Evolutionary conservation across 164 flowering plant species (phyloP).

Genomic region (Santalum album): DNA sequence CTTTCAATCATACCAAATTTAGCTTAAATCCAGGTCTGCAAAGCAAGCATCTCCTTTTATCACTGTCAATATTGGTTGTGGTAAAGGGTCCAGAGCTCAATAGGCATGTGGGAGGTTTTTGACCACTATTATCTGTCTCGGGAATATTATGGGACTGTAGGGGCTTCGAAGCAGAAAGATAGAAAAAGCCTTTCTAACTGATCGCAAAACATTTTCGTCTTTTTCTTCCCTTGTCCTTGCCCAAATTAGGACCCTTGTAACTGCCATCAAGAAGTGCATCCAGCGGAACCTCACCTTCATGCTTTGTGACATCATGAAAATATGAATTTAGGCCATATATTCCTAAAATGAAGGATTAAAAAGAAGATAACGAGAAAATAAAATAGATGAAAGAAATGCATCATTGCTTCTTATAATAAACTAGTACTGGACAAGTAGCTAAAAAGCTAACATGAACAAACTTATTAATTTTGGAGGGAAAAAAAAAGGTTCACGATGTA

Average conservation of each 20-base stretch:
- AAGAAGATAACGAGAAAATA: not conserved
- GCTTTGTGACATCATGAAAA: slow-evolving; percentile 51
- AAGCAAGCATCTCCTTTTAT: slow-evolving; percentile 19
- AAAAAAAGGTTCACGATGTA: too few species aligned
- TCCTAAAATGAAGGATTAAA: slow-evolving; percentile 37
- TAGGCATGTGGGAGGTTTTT: slow-evolving; percentile 21
- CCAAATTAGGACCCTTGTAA: slow-evolving; percentile 28
- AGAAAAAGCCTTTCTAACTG: slow-evolving; percentile 55
- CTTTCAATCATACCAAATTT: too few species aligned
- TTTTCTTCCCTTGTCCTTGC: slow-evolving; percentile 49
- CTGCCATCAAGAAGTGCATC: slow-evolving; percentile 73
- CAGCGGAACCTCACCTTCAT: slow-evolving; percentile 54
- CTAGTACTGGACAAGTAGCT: too few species aligned
- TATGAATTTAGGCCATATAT: slow-evolving; percentile 69
- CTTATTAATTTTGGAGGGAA: too few species aligned
- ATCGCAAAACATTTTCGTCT: slow-evolving; percentile 38
- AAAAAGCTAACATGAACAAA: too few species aligned
- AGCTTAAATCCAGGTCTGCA: slow-evolving; percentile 15
- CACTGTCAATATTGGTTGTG: slow-evolving; percentile 20
- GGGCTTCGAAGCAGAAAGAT: slow-evolving; percentile 36
- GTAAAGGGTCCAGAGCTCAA: slow-evolving; percentile 21
- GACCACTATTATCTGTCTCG: slow-evolving; percentile 33
- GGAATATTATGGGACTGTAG: slow-evolving; percentile 28
- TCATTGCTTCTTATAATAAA: too few species aligned
- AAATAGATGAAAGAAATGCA: not conserved